Evolutionary conservation across 148 eudicot genomes (phyloP).

Genomic region (Gaultheria prostrata): DNA sequence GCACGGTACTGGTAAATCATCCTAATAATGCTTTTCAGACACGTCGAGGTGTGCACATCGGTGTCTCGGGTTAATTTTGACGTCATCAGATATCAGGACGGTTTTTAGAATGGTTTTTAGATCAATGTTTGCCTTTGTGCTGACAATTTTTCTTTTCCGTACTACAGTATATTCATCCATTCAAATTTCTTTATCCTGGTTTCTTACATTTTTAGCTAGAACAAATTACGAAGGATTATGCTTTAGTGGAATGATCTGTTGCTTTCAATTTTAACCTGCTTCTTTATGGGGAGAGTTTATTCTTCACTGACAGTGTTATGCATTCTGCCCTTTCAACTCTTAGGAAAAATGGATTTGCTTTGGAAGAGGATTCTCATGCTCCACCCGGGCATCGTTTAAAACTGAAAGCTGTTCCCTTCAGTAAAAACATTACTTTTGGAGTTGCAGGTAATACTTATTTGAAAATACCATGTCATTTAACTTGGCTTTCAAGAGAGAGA

Average conservation of each 20-base stretch:
- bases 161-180: not conserved
- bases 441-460: constrained; percentile 60
- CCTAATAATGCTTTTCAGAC: not conserved
- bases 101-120: not conserved
- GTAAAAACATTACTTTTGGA: constrained; percentile 92
- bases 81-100: not conserved
- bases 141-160: not conserved
- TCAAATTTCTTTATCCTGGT: not conserved
- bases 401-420: constrained; percentile 87
- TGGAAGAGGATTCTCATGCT: constrained; percentile 81
- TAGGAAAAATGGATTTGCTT: constrained; percentile 91
- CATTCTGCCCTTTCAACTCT: constrained; percentile 8
- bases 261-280: constrained; percentile 1
- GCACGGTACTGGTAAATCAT: not conserved
- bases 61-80: not conserved
- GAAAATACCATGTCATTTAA: not conserved
- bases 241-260: not conserved
- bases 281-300: not conserved
- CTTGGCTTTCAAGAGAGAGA: not conserved
- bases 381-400: constrained; percentile 72
- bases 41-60: not conserved
- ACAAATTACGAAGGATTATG: not conserved
- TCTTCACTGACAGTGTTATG: not conserved
- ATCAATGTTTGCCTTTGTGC: not conserved
- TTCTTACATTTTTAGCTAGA: not conserved